Conservation (phyloP, 768 basidiomycete genomes). For the Tulasnella sp. region DNA sequence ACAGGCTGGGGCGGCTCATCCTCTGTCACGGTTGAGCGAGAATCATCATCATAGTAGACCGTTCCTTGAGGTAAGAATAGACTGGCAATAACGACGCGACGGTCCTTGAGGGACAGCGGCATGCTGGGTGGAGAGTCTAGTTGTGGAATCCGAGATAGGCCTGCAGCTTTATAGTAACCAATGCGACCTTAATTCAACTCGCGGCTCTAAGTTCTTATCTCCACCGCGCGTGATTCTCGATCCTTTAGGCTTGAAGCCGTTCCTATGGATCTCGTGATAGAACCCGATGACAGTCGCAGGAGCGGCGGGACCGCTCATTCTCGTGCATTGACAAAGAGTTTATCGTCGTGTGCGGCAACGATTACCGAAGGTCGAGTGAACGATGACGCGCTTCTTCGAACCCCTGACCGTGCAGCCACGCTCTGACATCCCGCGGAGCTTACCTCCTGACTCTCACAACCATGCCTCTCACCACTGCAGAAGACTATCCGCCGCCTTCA, state of each 20-base stretch:
- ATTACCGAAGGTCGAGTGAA: not conserved
- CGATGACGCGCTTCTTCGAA: not conserved
- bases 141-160: not conserved
- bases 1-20: not conserved
- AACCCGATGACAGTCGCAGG: conserved; percentile 1
- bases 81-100: conserved; percentile 78
- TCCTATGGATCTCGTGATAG: not conserved
- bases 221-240: not conserved
- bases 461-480: conserved; percentile 16
- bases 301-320: conserved; percentile 16
- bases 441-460: not conserved
- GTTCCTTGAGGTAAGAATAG: conserved; percentile 80
- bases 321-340: not conserved
- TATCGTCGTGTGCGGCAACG: not conserved
- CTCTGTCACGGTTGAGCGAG: conserved; percentile 32
- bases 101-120: conserved; percentile 61
- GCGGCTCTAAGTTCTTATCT: conserved; percentile 6
- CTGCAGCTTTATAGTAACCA: not conserved
- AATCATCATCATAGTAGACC: conserved; percentile 60
- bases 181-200: conserved; percentile 4
- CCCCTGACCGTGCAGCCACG: conserved; percentile 6
- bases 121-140: not conserved
- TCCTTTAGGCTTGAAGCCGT: not conserved
- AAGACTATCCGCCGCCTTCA: not conserved
- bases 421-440: not conserved